phyloP scores from a whole-genome alignment of 2,329 filamentous ascomycete genomes.

The Phaeosphaeria sp. region DNA sequence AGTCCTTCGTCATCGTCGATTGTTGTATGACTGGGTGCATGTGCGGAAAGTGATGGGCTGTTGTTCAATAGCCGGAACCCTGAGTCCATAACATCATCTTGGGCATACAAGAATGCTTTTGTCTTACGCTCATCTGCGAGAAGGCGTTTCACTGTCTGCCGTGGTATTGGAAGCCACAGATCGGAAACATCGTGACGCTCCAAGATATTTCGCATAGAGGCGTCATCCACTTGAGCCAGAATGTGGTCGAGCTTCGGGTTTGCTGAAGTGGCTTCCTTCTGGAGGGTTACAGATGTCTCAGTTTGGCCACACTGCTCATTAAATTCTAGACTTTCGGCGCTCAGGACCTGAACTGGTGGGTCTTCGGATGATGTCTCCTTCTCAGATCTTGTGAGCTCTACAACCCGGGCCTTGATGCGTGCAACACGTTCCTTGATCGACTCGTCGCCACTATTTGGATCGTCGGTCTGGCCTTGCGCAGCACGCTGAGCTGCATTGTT shows the following conservation, averaged over 20 bases:
- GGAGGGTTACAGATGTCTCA: no score
- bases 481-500: not conserved
- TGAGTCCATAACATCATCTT: conserved; percentile 2
- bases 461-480: not conserved
- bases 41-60: not conserved
- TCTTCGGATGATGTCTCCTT: no score
- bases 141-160: conserved; percentile 12
- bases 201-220: not conserved
- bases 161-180: conserved; percentile 16
- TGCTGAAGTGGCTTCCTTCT: not conserved
- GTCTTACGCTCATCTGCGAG: not conserved
- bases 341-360: no score
- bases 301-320: no score
- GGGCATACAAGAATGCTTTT: conserved; percentile 2
- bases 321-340: no score
- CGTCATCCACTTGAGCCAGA: not conserved
- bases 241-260: not conserved
- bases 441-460: not conserved
- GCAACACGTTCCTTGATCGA: not conserved
- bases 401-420: not conserved
- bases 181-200: conserved; percentile 8
- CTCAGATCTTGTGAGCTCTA: not conserved
- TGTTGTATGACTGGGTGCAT: not conserved
- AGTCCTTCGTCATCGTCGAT: conserved; percentile 17
- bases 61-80: not conserved